phyloP scores from a whole-genome alignment of 768 basidiomycete genomes.

The Mycena epipterygia region DNA sequence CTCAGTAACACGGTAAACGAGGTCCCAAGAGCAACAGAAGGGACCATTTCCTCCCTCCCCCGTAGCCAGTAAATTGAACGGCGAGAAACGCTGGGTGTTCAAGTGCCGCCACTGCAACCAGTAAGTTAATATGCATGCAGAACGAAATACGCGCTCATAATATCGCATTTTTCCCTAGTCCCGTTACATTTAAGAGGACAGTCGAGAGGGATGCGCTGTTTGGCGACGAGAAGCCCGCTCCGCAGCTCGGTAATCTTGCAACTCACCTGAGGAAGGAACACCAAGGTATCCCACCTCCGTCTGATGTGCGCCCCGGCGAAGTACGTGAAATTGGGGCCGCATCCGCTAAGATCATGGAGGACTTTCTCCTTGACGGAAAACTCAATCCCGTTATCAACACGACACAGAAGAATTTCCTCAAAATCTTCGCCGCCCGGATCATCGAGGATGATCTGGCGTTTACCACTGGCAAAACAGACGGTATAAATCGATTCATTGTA shows the following conservation, averaged over 20 bases:
- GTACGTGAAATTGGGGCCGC: background rate
- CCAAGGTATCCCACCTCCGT: background rate
- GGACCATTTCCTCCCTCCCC: background rate
- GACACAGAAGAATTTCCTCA: slow-evolving; percentile 44
- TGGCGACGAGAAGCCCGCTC: background rate
- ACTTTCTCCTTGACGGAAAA: slow-evolving; percentile 44
- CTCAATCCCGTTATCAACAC: slow-evolving; percentile 44
- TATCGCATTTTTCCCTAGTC: no score
- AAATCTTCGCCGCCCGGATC: slow-evolving; percentile 47
- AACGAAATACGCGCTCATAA: background rate
- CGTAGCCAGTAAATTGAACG: background rate
- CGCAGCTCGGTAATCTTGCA: background rate
- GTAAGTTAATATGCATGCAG: background rate
- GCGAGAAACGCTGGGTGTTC: slow-evolving; percentile 12
- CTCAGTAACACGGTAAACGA: background rate
- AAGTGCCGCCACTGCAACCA: background rate
- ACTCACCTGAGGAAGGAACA: background rate
- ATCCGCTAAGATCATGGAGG: slow-evolving; percentile 3
- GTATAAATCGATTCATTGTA: slow-evolving; percentile 42
- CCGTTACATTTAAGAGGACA: background rate
- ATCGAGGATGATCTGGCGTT: slow-evolving; percentile 46
- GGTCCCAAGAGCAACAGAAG: background rate
- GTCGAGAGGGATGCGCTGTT: background rate
- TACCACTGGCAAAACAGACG: slow-evolving; percentile 49
- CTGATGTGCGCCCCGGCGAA: background rate